Conservation (phyloP, 2,329 filamentous ascomycete genomes). For the Ophiostoma sp. region DNA sequence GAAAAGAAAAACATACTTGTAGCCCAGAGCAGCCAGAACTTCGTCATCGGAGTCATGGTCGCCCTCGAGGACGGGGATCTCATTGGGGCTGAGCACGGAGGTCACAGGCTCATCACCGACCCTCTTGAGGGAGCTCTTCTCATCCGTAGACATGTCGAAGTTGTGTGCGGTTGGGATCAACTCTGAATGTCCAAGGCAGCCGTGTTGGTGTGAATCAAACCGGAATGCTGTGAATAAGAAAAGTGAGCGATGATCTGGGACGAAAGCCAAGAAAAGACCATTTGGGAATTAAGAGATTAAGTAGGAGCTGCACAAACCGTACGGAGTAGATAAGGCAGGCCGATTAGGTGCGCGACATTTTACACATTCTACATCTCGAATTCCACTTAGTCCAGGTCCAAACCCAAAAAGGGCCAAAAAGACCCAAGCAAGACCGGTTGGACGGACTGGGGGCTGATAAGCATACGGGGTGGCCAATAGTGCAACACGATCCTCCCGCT, state of each 20-base stretch:
- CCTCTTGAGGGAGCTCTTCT: conserved; percentile 18
- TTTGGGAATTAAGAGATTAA: background rate
- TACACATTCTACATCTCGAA: background rate
- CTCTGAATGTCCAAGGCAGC: background rate
- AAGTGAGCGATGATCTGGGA: background rate
- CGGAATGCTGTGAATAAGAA: background rate
- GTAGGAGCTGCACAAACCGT: background rate
- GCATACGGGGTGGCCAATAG: conserved; percentile 4
- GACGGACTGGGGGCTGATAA: conserved; percentile 1
- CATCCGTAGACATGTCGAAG: conserved; percentile 15
- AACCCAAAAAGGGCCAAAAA: conserved; percentile 8
- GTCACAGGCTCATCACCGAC: conserved; percentile 27
- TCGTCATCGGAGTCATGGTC: conserved; percentile 47
- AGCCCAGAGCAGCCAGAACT: conserved; percentile 55
- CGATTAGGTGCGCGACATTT: conserved; percentile 7
- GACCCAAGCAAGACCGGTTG: conserved; percentile 1
- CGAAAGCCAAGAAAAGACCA: background rate
- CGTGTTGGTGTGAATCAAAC: background rate
- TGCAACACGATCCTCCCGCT: background rate
- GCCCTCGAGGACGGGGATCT: conserved; percentile 24
- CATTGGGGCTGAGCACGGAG: conserved; percentile 24
- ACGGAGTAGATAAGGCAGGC: conserved; percentile 4
- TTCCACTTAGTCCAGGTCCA: background rate
- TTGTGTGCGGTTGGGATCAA: background rate
- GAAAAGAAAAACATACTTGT: conserved; percentile 31